Evolutionary conservation across 768 basidiomycete species (phyloP), one percentile per base, ranked within the genome.

Genomic region (Arthromyces matolae): DNA sequence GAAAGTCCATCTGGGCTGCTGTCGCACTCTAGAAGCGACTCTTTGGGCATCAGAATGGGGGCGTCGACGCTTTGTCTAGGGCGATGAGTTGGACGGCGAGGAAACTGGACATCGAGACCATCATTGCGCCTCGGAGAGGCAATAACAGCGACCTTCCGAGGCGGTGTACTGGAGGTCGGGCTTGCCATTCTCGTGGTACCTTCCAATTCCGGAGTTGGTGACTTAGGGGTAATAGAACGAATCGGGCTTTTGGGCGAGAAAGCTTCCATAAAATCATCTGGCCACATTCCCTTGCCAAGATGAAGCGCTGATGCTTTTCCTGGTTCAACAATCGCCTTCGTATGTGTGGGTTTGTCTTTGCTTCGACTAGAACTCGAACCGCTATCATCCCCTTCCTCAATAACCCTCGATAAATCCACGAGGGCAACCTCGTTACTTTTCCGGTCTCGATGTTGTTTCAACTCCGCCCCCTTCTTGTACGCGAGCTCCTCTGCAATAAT

Each of bases 211-310:
- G 62, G 54, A 47, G 57, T 50, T 43, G 59, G 45, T 34, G 69
- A 63, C 47, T 65, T 64, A 40, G 60, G 47, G 49, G 62, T 32
- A 61, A 61, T 47, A 49, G 63, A 42, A 49, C 55, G 64, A 63
- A 61, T 45, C 40, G 56, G 64, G 53, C 49, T 62, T 38, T 57
- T 68, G 49, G 64, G 49, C 45, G 72, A 71, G 51, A 86, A 78
- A 23, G 71, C 80, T 54, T 81, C 80, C 46, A 89, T 61, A 61
- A 89, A 86, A 63, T 89, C 87, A 64, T 89, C 86, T 0, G 89
- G 86, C 86, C 86, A 89, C 64, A 85, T 88, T 49, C 84, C 87
- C 62, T 89, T 86, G 27, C 81, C 80, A 27, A 89, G 77, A 45
- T 81, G 75, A 52, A 88, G 71, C 19, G 70, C 69, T 53, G 62